These are phyloP conservation scores for Nelumbo lutea DNA, from an alignment of 164 flowering plant species.

Conservation along the genomic window DNA sequence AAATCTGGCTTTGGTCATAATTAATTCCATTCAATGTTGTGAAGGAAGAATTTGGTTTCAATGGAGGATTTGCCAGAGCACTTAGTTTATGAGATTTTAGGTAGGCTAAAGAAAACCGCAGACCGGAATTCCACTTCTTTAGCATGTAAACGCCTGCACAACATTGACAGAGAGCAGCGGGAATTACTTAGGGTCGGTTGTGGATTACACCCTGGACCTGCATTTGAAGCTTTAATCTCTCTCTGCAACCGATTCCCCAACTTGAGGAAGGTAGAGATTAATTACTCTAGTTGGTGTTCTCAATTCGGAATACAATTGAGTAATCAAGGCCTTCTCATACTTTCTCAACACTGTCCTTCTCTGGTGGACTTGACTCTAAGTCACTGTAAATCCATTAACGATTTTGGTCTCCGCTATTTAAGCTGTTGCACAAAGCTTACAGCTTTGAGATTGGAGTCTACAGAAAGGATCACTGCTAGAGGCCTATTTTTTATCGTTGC, in stretches of 20 bases:
- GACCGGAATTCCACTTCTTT: conserved; percentile 64
- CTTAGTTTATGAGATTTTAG: conserved; percentile 56
- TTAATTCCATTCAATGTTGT: not conserved
- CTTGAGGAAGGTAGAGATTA: conserved; percentile 53
- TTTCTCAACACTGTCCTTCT: conserved; percentile 49
- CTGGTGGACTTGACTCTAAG: conserved; percentile 57
- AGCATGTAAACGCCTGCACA: conserved; percentile 50
- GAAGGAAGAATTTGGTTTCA: conserved; percentile 1
- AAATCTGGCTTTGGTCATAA: not conserved
- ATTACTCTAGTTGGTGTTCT: conserved; percentile 82
- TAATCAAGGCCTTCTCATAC: conserved; percentile 58
- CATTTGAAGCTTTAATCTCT: conserved; percentile 55
- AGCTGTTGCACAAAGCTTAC: conserved; percentile 61
- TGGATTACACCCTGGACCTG: conserved; percentile 56
- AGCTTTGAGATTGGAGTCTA: conserved; percentile 56
- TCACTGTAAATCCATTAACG: conserved; percentile 71
- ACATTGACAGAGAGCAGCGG: conserved; percentile 58
- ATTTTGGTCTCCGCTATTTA: conserved; percentile 55
- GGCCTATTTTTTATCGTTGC: conserved; percentile 66
- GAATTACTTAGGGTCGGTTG: conserved; percentile 62
- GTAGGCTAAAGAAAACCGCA: conserved; percentile 36
- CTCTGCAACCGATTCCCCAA: conserved; percentile 66
- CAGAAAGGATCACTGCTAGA: conserved; percentile 65
- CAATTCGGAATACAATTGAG: conserved; percentile 75
- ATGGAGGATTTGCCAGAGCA: conserved; percentile 77